Evolutionary conservation across 2,329 filamentous ascomycete species (phyloP).

Genomic region (Exophiala oligosperma): DNA sequence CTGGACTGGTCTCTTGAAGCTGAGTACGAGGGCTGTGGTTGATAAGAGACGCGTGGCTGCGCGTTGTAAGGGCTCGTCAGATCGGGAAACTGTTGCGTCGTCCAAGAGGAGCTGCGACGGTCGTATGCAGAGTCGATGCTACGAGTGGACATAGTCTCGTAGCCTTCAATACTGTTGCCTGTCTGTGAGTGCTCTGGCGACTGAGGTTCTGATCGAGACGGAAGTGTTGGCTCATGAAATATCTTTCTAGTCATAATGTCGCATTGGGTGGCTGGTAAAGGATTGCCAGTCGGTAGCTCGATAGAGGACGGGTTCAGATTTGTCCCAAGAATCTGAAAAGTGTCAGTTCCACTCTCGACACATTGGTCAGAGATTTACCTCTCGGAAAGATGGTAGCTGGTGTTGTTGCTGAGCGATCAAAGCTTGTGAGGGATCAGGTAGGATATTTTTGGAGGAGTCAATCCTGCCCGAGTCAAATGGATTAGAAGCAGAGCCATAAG

Average conservation of each 20-base stretch:
- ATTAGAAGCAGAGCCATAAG: constrained; percentile 19
- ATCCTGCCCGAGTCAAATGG: constrained; percentile 9
- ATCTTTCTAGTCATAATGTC: constrained; percentile 9
- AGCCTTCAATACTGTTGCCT: constrained; percentile 14
- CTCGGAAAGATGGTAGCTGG: constrained; percentile 21
- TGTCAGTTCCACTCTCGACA: not conserved
- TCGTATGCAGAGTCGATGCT: constrained; percentile 21
- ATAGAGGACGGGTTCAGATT: not conserved
- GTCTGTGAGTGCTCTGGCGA: constrained; percentile 19
- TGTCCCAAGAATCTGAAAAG: constrained; percentile 3
- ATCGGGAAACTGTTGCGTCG: constrained; percentile 16
- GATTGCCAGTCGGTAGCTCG: not conserved
- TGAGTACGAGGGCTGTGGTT: constrained; percentile 8
- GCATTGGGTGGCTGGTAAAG: not conserved
- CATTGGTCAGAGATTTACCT: constrained; percentile 6
- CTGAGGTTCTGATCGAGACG: constrained; percentile 15
- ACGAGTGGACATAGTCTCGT: constrained; percentile 21
- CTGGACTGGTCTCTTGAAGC: constrained; percentile 11
- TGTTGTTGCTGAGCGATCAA: constrained; percentile 11
- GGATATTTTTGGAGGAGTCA: constrained; percentile 7
- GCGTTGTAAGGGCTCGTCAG: constrained; percentile 11
- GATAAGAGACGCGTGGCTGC: constrained; percentile 10
- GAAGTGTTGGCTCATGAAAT: constrained; percentile 13
- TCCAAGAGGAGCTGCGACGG: constrained; percentile 20
- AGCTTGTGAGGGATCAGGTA: constrained; percentile 1